Conservation (phyloP, 2,329 filamentous ascomycete species). For the Colletotrichum gloeosporioides region DNA sequence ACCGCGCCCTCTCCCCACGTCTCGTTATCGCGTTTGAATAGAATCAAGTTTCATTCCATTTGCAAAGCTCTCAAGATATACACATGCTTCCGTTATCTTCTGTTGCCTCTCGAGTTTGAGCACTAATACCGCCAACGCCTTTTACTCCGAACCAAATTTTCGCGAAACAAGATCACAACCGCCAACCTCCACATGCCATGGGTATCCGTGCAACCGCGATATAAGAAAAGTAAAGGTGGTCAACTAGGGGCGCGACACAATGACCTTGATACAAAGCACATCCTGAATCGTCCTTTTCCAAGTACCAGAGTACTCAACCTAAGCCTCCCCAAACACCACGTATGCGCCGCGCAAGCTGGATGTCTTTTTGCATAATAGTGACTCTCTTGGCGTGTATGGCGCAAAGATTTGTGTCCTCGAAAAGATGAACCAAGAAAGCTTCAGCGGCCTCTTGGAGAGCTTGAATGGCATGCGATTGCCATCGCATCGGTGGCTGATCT, state of each 20-base stretch:
- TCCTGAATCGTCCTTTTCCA: background rate
- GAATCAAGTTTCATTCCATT: background rate
- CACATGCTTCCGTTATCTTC: background rate
- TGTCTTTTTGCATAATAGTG: slow-evolving; percentile 98
- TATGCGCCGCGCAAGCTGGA: slow-evolving; percentile 86
- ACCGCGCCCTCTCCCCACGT: background rate
- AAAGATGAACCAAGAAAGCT: slow-evolving; percentile 94
- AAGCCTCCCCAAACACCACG: slow-evolving; percentile 77
- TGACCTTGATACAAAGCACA: background rate
- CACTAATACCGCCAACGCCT: background rate
- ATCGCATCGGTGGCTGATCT: slow-evolving; percentile 74
- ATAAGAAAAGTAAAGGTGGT: background rate
- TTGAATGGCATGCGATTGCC: slow-evolving; percentile 94
- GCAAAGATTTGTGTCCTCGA: slow-evolving; percentile 94
- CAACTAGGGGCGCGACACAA: background rate
- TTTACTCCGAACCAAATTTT: background rate
- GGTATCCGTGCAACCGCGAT: background rate
- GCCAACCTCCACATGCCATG: background rate
- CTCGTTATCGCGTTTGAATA: background rate
- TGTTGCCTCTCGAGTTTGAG: background rate
- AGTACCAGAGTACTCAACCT: slow-evolving; percentile 45
- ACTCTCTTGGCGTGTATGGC: slow-evolving; percentile 96
- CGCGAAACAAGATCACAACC: background rate
- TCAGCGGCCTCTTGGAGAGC: slow-evolving; percentile 96
- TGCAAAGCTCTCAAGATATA: background rate